A percentile compares a stretch with the other conserved stretches of the same genome.
Conservation (phyloP, 2,329 filamentous ascomycete genomes). For the Exophiala mesophila region DNA sequence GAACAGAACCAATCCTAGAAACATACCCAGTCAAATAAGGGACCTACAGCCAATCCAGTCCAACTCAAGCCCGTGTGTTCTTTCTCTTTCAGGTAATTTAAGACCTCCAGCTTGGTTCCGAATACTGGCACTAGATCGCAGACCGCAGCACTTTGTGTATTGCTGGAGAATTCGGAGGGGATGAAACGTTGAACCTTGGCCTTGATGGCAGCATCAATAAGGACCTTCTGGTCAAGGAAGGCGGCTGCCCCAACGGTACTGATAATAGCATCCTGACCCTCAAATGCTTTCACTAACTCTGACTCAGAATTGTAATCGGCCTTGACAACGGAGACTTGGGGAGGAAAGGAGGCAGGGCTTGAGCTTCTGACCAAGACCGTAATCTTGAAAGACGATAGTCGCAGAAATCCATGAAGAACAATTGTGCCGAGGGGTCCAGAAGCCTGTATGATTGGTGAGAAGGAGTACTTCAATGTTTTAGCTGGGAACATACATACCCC, state of each 20-base stretch:
- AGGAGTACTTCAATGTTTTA: neutral
- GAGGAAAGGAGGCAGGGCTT: conserved; percentile 31
- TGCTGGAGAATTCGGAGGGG: conserved; percentile 35
- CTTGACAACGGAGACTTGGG: conserved; percentile 40
- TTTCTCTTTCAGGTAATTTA: conserved; percentile 27
- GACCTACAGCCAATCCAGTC: conserved; percentile 29
- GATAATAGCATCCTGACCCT: conserved; percentile 55
- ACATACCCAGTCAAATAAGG: conserved; percentile 34
- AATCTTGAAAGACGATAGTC: conserved; percentile 24
- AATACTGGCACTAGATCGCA: conserved; percentile 29
- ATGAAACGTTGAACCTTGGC: conserved; percentile 40
- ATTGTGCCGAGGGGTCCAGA: conserved; percentile 29
- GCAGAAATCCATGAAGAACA: conserved; percentile 26
- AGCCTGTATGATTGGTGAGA: conserved; percentile 1
- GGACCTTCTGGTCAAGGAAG: conserved; percentile 34
- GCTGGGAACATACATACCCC: neutral
- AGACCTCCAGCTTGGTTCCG: conserved; percentile 29
- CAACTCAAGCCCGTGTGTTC: conserved; percentile 28
- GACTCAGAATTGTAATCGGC: conserved; percentile 47
- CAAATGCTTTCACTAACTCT: conserved; percentile 47
- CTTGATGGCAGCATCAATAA: conserved; percentile 37
- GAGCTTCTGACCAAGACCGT: conserved; percentile 27
- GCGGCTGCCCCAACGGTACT: conserved; percentile 41
- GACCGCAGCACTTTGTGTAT: conserved; percentile 27
- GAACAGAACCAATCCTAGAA: neutral